Conservation (phyloP, 192 early-diverging fungal genomes). For the Chytriomyces hyalinus region DNA sequence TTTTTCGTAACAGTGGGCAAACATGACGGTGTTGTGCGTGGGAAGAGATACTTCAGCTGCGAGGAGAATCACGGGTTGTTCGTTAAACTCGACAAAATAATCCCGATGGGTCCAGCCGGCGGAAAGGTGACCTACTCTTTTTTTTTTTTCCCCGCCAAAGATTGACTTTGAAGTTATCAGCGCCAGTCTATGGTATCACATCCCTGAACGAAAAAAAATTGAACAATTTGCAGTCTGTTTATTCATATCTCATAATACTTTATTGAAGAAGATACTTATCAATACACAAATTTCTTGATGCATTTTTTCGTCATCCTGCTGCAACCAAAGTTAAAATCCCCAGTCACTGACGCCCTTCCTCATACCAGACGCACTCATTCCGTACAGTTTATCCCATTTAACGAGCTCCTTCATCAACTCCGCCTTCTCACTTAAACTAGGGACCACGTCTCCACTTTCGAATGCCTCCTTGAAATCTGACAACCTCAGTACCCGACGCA, state of each 20-base stretch:
- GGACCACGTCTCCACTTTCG: slow-evolving; percentile 39
- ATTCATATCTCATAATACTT: no score
- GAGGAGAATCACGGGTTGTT: slow-evolving; percentile 52
- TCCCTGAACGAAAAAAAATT: no score
- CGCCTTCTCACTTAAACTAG: slow-evolving; percentile 37
- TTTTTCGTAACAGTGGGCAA: slow-evolving; percentile 46
- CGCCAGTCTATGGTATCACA: no score
- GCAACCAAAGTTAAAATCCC: slow-evolving; percentile 22
- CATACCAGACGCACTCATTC: slow-evolving; percentile 27
- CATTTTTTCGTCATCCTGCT: neutral
- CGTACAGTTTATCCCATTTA: slow-evolving; percentile 45
- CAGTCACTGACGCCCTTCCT: slow-evolving; percentile 24
- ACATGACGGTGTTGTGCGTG: slow-evolving; percentile 52
- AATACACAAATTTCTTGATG: no score
- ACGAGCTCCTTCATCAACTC: slow-evolving; percentile 33
- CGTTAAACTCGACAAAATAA: slow-evolving; percentile 49
- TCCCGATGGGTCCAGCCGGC: slow-evolving; percentile 36
- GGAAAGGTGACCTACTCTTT: slow-evolving; percentile 7
- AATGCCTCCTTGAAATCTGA: slow-evolving; percentile 28
- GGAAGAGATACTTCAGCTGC: slow-evolving; percentile 51
- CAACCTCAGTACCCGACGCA: slow-evolving; percentile 1
- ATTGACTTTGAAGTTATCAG: no score
- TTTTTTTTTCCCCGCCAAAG: no score
- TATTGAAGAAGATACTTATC: no score
- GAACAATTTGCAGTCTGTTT: no score